Percentiles rank a stretch among this genome's conserved stretches.
These are phyloP conservation scores for Chrysoporthe puriensis DNA, from an alignment of 2,329 filamentous ascomycete genomes.

Conservation along the genomic window DNA sequence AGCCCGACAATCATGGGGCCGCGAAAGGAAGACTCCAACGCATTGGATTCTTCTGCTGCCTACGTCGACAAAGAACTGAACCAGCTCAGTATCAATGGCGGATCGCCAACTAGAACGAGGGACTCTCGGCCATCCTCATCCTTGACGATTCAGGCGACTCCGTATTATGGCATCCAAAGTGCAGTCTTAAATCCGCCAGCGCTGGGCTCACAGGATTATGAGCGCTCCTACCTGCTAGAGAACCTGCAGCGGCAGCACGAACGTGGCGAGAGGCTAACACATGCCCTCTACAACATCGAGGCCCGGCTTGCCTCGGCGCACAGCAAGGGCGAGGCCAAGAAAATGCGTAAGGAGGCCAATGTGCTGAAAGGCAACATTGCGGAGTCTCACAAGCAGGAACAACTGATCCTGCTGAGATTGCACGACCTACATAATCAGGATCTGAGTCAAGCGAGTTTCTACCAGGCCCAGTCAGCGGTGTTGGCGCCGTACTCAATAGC, in stretches of 20 bases:
- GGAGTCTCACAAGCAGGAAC: constrained; percentile 52
- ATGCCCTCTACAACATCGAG: constrained; percentile 44
- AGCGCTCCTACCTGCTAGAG: constrained; percentile 50
- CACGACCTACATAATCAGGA: constrained; percentile 55
- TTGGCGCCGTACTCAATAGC: constrained; percentile 15
- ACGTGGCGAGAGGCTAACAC: constrained; percentile 44
- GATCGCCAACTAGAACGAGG: neutral
- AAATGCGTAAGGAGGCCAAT: constrained; percentile 45
- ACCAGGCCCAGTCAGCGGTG: constrained; percentile 37
- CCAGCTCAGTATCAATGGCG: neutral
- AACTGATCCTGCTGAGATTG: constrained; percentile 48
- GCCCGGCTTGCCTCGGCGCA: constrained; percentile 30
- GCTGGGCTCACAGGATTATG: constrained; percentile 48
- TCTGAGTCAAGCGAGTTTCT: constrained; percentile 47
- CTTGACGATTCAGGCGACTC: constrained; percentile 7
- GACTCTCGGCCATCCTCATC: neutral
- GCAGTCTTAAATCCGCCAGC: constrained; percentile 43
- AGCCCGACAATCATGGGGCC: constrained; percentile 8
- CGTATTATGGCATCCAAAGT: neutral
- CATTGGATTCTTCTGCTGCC: neutral
- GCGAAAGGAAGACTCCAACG: neutral
- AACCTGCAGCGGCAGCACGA: constrained; percentile 46
- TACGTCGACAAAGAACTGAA: neutral
- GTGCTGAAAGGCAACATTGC: constrained; percentile 48
- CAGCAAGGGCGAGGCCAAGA: constrained; percentile 27